A percentile compares a stretch with the other conserved stretches of the same genome.
These are phyloP conservation scores for Oenanthe javanica DNA, from an alignment of 140 eudicot species.

Conservation along the genomic window DNA sequence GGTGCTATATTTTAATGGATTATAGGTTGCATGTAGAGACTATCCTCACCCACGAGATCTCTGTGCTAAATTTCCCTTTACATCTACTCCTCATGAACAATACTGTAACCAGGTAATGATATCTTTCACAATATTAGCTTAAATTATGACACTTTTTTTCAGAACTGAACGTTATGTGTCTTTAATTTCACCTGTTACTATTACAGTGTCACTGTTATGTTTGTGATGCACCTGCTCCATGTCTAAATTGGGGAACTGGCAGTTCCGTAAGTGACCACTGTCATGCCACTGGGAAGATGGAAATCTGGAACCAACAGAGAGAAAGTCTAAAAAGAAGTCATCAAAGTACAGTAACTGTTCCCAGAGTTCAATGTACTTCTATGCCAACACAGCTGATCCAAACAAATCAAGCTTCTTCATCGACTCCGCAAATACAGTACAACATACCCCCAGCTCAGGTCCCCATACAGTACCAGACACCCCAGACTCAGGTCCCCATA, in stretches of 20 bases:
- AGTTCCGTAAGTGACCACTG: constrained; percentile 38
- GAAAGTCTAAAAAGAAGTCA: constrained; percentile 24
- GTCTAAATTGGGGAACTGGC: constrained; percentile 74
- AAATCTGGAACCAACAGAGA: constrained; percentile 46
- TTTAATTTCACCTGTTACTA: neutral
- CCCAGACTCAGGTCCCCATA: neutral
- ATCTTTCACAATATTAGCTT: neutral
- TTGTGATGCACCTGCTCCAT: constrained; percentile 85
- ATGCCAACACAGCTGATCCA: constrained; percentile 10
- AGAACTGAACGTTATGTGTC: constrained; percentile 22
- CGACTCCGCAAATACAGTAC: constrained; percentile 7
- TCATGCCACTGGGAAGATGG: constrained; percentile 64
- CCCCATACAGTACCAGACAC: neutral
- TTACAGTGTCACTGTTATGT: constrained; percentile 91
- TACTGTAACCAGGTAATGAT: constrained; percentile 46
- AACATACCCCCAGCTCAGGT: constrained; percentile 18
- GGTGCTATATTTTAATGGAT: constrained; percentile 2
- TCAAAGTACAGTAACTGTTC: constrained; percentile 16
- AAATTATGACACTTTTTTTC: neutral
- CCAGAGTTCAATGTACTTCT: constrained; percentile 16
- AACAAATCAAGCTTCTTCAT: constrained; percentile 17
- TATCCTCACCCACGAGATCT: constrained; percentile 87
- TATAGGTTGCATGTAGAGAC: constrained; percentile 91
- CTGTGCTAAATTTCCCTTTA: constrained; percentile 64
- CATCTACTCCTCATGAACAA: constrained; percentile 48